phyloP scores from a whole-genome alignment of 345 rosid species.

The Citrus glauca region DNA sequence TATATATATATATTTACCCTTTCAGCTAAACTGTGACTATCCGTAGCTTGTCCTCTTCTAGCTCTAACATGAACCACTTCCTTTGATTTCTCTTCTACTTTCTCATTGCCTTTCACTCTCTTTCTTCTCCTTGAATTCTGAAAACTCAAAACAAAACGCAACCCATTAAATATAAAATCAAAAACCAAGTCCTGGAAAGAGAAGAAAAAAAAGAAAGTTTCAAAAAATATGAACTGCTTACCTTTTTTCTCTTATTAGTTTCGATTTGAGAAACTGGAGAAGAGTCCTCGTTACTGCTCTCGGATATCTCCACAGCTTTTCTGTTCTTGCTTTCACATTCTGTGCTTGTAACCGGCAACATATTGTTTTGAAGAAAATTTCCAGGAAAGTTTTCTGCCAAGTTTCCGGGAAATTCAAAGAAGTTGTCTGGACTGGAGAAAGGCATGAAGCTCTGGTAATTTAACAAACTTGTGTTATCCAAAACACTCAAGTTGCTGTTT shows the following conservation, averaged over 20 bases:
- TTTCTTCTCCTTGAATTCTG: slow-evolving; percentile 49
- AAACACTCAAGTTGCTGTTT: slow-evolving; percentile 25
- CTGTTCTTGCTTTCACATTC: slow-evolving; percentile 43
- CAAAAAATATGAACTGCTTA: slow-evolving; percentile 8
- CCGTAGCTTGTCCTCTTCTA: slow-evolving; percentile 92
- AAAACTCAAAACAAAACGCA: not conserved
- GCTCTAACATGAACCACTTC: slow-evolving; percentile 95
- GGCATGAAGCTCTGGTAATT: slow-evolving; percentile 33
- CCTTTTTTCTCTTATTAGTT: slow-evolving; percentile 29
- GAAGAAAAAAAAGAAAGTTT: not conserved
- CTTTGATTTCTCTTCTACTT: slow-evolving; percentile 41
- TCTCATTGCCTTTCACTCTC: slow-evolving; percentile 37
- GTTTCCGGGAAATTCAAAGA: slow-evolving; percentile 37
- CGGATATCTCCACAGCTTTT: slow-evolving; percentile 31
- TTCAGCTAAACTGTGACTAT: slow-evolving; percentile 92
- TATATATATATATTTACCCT: slow-evolving; percentile 39
- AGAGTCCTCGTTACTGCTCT: slow-evolving; percentile 28
- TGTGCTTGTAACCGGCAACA: slow-evolving; percentile 12
- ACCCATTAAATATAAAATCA: not conserved
- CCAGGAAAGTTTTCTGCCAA: slow-evolving; percentile 18
- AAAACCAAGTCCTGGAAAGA: not conserved
- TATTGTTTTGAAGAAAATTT: slow-evolving; percentile 23
- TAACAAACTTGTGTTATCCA: slow-evolving; percentile 17
- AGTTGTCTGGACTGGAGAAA: slow-evolving; percentile 26
- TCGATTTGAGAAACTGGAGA: slow-evolving; percentile 33